These are phyloP conservation scores for Curvularia lunata DNA, from an alignment of 2,329 filamentous ascomycete species.

Conservation along the genomic window DNA sequence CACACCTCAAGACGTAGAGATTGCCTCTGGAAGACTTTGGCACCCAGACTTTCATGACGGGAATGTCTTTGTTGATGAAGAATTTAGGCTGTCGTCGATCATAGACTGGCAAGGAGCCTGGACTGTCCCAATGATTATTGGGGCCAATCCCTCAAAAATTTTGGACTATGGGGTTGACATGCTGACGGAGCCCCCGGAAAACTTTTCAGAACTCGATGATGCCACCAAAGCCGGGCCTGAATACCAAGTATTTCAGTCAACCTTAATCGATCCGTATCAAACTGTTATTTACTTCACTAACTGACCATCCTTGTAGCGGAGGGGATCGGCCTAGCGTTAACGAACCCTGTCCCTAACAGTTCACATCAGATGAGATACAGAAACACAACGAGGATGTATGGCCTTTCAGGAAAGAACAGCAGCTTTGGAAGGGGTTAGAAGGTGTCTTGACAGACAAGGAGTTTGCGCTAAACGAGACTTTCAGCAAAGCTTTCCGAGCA, in stretches of 20 bases:
- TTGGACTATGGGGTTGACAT: constrained; percentile 36
- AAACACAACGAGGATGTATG: constrained; percentile 31
- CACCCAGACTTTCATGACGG: constrained; percentile 40
- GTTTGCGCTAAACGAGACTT: constrained; percentile 31
- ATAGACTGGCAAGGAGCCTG: constrained; percentile 42
- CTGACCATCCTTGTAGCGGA: constrained; percentile 28
- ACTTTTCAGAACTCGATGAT: constrained; percentile 34
- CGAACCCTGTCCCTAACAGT: constrained; percentile 36
- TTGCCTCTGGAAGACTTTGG: constrained; percentile 35
- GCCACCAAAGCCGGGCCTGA: constrained; percentile 27
- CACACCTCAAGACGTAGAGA: constrained; percentile 29
- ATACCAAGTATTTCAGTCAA: constrained; percentile 36
- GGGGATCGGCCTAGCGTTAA: constrained; percentile 29
- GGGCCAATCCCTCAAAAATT: constrained; percentile 33
- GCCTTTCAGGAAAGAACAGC: constrained; percentile 32
- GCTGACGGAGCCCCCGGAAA: constrained; percentile 36
- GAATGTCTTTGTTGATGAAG: constrained; percentile 36
- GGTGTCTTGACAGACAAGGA: constrained; percentile 34
- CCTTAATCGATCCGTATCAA: constrained; percentile 34
- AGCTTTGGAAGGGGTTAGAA: constrained; percentile 30
- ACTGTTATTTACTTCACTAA: constrained; percentile 8
- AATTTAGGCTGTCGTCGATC: constrained; percentile 32
- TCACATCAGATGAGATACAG: constrained; percentile 30
- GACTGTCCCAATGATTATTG: constrained; percentile 30
- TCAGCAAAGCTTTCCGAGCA: constrained; percentile 24